Conservation (phyloP, 306 rosid genomes). For the Begonia fuchsioides region DNA sequence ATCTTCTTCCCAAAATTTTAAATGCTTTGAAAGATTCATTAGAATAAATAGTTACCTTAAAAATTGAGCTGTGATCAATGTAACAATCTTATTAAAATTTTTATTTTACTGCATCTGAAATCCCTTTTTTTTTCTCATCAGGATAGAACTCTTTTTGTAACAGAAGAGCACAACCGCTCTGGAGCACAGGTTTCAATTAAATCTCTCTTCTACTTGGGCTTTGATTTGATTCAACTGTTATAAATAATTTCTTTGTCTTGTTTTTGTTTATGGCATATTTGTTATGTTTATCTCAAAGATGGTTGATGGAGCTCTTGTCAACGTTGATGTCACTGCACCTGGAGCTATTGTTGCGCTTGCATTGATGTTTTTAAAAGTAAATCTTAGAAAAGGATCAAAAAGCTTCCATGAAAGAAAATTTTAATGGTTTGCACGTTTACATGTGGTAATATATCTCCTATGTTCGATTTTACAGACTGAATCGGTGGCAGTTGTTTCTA, state of each 20-base stretch:
- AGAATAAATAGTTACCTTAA: too few species aligned
- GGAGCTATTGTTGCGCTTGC: conserved; percentile 91
- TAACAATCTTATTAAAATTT: too few species aligned
- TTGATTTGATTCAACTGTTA: too few species aligned
- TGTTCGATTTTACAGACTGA: conserved; percentile 48
- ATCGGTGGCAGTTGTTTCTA: conserved; percentile 70
- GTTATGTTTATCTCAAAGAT: conserved; percentile 31
- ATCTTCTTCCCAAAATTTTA: too few species aligned
- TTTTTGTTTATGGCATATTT: conserved; percentile 7
- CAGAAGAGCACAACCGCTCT: conserved; percentile 56
- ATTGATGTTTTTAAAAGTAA: conserved; percentile 85
- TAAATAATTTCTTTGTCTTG: too few species aligned
- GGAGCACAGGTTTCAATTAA: conserved; percentile 44
- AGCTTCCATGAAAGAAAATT: too few species aligned
- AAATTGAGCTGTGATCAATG: too few species aligned
- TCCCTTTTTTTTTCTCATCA: conserved; percentile 16
- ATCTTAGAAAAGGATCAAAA: neutral
- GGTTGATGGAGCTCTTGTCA: conserved; percentile 80
- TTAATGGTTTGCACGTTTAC: neutral
- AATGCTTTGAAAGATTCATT: too few species aligned
- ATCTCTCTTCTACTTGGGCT: too few species aligned
- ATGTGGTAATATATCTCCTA: neutral
- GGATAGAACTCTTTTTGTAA: conserved; percentile 50
- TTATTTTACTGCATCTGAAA: too few species aligned
- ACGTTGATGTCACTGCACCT: conserved; percentile 90